These are phyloP conservation scores for Daldinia caldariorum DNA, from an alignment of 495 filamentous ascomycete species.

Conservation along the genomic window DNA sequence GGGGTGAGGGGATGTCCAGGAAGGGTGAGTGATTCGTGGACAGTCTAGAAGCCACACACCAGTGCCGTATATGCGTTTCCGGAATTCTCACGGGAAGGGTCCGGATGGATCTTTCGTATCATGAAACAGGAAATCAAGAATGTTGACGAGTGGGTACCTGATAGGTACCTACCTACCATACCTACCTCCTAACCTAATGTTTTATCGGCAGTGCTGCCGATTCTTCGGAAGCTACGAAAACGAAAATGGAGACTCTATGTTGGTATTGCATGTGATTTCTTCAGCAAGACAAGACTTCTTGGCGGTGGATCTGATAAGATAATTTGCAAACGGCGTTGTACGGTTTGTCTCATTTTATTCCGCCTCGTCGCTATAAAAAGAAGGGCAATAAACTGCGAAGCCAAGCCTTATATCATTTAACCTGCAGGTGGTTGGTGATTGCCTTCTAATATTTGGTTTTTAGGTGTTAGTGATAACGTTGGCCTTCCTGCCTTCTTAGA, in stretches of 20 bases:
- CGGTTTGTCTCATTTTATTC: background rate
- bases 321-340: background rate
- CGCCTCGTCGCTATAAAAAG: too few relatives aligned
- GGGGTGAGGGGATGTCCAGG: too few relatives aligned
- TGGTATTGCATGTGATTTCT: background rate
- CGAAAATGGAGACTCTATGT: background rate
- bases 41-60: background rate
- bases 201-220: background rate
- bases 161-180: too few relatives aligned
- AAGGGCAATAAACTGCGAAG: too few relatives aligned
- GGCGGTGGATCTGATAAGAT: slow-evolving; percentile 1
- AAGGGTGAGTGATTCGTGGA: background rate
- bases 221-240: background rate
- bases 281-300: background rate
- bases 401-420: too few relatives aligned
- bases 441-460: too few relatives aligned
- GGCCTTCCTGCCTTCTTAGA: too few relatives aligned
- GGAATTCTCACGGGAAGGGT: background rate
- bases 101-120: background rate
- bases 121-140: background rate
- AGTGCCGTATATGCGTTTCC: background rate
- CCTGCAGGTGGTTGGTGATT: too few relatives aligned
- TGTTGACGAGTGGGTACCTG: background rate
- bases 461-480: too few relatives aligned
- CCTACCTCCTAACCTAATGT: too few relatives aligned